Base-by-base conservation (phyloP, 306 rosid species). In the Parietaria judaica region DNA sequence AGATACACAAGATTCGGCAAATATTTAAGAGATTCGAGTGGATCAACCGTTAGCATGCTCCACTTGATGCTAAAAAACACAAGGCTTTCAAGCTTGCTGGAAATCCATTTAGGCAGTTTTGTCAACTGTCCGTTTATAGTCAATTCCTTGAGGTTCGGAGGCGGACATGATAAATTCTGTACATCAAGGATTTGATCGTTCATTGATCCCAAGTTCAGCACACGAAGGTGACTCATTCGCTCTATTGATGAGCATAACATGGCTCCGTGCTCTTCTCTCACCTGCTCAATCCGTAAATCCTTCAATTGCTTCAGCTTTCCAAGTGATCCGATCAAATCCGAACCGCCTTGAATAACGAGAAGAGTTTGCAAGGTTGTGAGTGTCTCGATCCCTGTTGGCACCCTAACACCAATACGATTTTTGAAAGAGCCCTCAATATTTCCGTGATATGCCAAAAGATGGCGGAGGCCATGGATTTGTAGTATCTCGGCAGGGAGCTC, bases 21-120 rank as follows among this genome's bases (percentile, higher is more conserved):
- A 41, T 5, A 8, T 8, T 8, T 5, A 41, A 41, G 45, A 41
- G 45, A 41, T 8, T 60, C 36, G 3, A 82, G 69, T 2, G 79
- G 79, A 51, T 82, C 84, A 34, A 64, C 36, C 43, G 54, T 62
- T 39, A 82, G 61, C 4, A 59, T 23, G 64, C 84, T 82, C 81
- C 83, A 72, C 55, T 56, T 78, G 31, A 82, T 71, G 56, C 4
- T 51, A 31, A 78, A 43, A 58, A 16, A 35, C 68, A 8, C 37
- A 51, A 78, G 23, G 67, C 79, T 11, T 58, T 7, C 61, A 66
- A 81, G 35, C 34, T 67, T 67, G 31, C 31, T 23, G 16, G 77
- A 63, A 49, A 78, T 67, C 84, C 87, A 78, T 17, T 56, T 35
- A 2, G 81, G 84, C n/a, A 82, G 50, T 64, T 43, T 73, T 39